Evolutionary conservation across 164 flowering plant species (phyloP).

Genomic region (Dillenia turbinata): DNA sequence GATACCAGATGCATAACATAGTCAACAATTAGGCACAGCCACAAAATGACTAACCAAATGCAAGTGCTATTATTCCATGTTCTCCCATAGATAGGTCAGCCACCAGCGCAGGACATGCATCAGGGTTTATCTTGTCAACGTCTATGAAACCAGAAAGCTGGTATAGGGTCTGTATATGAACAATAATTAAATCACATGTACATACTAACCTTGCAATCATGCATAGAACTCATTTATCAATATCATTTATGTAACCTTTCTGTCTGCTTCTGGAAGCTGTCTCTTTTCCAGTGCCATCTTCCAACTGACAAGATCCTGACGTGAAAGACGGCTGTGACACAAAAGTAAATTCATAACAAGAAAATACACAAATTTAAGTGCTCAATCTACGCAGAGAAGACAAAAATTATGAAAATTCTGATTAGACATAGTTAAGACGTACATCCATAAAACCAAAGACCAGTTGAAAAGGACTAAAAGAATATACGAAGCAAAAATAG

Average conservation of each 20-base stretch:
- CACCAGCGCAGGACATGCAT: conserved; percentile 94
- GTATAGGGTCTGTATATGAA: conserved; percentile 45
- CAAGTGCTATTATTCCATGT: conserved; percentile 77
- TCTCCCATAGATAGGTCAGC: conserved; percentile 86
- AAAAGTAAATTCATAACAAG: conserved; percentile 4
- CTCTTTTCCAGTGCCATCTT: conserved; percentile 86
- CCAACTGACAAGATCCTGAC: conserved; percentile 98
- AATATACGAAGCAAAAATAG: background rate
- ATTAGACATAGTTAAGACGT: background rate
- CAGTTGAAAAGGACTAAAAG: too few species aligned
- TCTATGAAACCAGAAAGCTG: conserved; percentile 81
- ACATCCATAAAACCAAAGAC: background rate
- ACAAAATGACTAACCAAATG: conserved; percentile 65
- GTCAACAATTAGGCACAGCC: background rate
- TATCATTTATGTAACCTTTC: conserved; percentile 43
- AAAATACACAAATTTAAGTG: background rate
- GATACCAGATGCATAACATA: background rate
- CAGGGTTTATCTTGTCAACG: conserved; percentile 77
- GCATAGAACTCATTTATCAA: background rate
- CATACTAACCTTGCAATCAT: background rate
- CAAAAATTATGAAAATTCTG: background rate
- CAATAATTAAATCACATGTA: conserved; percentile 4
- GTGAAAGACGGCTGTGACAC: conserved; percentile 78
- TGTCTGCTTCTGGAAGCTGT: conserved; percentile 79
- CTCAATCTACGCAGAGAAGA: background rate